Base-by-base conservation (phyloP, 805 yeast genomes). In the Yarrowia keelungensis region DNA sequence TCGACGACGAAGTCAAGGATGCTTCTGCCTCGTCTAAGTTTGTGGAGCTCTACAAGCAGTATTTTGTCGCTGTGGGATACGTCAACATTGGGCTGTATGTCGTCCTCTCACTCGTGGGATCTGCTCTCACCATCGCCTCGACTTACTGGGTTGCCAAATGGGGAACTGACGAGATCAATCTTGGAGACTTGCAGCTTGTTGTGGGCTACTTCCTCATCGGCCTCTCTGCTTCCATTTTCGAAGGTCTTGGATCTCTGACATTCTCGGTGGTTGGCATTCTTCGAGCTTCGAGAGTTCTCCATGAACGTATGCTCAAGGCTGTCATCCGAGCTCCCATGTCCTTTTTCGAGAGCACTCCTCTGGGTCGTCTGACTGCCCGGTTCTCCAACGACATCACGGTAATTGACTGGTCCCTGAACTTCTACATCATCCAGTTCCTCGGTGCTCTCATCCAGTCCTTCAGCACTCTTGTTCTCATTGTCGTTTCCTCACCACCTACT, bases 271-370 rank as follows among this genome's bases (percentile, higher is more conserved):
- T 45, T 8, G 72, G 75, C 45, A 73, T 72, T 12, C 35, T 74
- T 15, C 43, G 68, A 22, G 75, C 74, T 4, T 68, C 74, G 11
- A 50, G 41, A 36, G 38, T 32, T 16, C 81, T 92, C 69, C 97
- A 93, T 77, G 85, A 87, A 70, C 78, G 79, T 15, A 92, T 93
- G 97, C 86, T 92, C 3, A 78, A 77, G 14, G 76, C 85, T 53
- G 94, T 93, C 5, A 79, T 93, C 69, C 83, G 92, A 71, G 94
- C 97, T 0, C 97, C 97, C 70, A 92, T 93, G 97, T 84, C 89
- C 42, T 93, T 93, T 76, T 93, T 93, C 75, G 98, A 93, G 78
- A 91, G 97, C 0, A 93, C 97, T 0, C 98, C 98, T 66, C 87
- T 92, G 71, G 98, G 98, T 41, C 85, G 98, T 78, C 86, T 93